A percentile compares a stretch with the other conserved stretches of the same genome.
phyloP scores from a whole-genome alignment of 768 basidiomycete genomes.

The Fistulinella prunicolor region DNA sequence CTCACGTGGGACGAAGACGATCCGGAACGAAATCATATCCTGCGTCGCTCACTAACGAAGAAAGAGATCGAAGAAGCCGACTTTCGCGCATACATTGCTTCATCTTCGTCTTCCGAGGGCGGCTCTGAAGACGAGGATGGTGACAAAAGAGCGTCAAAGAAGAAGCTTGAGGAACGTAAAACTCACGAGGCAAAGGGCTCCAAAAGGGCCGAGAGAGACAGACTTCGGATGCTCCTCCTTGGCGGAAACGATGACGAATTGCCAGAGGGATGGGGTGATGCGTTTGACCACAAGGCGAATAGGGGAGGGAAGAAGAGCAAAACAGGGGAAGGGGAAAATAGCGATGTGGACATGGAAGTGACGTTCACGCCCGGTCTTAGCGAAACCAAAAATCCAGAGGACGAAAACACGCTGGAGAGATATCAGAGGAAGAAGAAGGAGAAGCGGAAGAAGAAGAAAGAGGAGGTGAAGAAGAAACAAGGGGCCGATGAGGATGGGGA shows the following conservation, averaged over 20 bases:
- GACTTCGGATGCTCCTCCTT: slow-evolving; percentile 74
- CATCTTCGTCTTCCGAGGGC: slow-evolving; percentile 62
- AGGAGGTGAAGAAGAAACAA: slow-evolving; percentile 48
- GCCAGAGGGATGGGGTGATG: slow-evolving; percentile 81
- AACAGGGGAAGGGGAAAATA: slow-evolving; percentile 22
- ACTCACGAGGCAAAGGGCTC: slow-evolving; percentile 24
- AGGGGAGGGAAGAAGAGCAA: slow-evolving; percentile 2
- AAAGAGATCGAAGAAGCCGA: slow-evolving; percentile 92
- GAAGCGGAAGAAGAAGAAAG: slow-evolving; percentile 80
- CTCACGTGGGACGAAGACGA: slow-evolving; percentile 99
- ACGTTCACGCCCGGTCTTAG: slow-evolving; percentile 89
- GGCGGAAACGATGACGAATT: slow-evolving; percentile 61
- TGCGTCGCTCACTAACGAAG: slow-evolving; percentile 71
- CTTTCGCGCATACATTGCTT: slow-evolving; percentile 76
- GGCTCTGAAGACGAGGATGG: slow-evolving; percentile 38
- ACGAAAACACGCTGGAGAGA: slow-evolving; percentile 86
- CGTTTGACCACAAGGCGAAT: slow-evolving; percentile 24
- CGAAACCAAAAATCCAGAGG: slow-evolving; percentile 46
- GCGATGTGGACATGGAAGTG: slow-evolving; percentile 86
- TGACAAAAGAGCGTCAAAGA: background rate
- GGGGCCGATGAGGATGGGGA: slow-evolving; percentile 20
- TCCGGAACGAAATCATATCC: slow-evolving; percentile 75
- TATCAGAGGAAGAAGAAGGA: slow-evolving; percentile 91
- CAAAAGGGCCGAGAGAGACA: slow-evolving; percentile 54
- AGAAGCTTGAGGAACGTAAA: slow-evolving; percentile 2